Evolutionary conservation across 2,329 filamentous ascomycete genomes (phyloP).

Genomic region (Xylariaceae sp.): DNA sequence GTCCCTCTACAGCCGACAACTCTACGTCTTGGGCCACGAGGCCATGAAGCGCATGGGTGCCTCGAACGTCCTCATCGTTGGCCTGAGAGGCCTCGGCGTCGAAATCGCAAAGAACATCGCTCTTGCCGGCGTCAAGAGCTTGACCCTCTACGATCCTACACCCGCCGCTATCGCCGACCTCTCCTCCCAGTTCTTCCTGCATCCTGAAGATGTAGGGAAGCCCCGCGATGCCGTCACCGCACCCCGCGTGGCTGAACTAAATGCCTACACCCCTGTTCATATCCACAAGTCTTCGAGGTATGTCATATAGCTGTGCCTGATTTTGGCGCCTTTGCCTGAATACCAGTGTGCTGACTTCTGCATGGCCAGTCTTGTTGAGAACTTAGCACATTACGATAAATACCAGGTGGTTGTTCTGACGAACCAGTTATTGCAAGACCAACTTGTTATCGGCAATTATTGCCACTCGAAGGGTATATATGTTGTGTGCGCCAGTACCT

Average conservation of each 20-base stretch:
- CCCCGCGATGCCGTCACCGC: conserved; percentile 81
- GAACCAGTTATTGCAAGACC: conserved; percentile 72
- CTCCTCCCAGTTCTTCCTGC: conserved; percentile 96
- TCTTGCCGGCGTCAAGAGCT: conserved; percentile 93
- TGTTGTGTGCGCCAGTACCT: conserved; percentile 81
- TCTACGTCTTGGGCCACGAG: conserved; percentile 67
- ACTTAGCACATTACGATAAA: conserved; percentile 78
- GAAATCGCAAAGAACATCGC: conserved; percentile 99
- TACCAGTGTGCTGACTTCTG: conserved; percentile 13
- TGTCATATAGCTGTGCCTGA: conserved; percentile 12
- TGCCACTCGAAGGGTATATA: conserved; percentile 93
- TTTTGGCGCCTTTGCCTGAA: background rate
- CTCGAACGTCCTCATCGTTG: conserved; percentile 88
- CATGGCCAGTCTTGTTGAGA: conserved; percentile 60
- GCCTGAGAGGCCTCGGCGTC: conserved; percentile 88
- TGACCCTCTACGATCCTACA: conserved; percentile 87
- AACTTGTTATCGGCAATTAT: conserved; percentile 83
- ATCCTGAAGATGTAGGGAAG: conserved; percentile 82
- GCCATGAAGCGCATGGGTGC: conserved; percentile 99
- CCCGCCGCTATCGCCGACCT: conserved; percentile 82
- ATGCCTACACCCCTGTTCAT: conserved; percentile 88
- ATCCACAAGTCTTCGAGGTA: conserved; percentile 62
- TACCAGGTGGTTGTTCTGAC: conserved; percentile 94
- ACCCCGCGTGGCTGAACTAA: conserved; percentile 87
- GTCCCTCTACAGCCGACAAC: conserved; percentile 69